Percentiles rank a stretch among this genome's conserved stretches.
Conservation (phyloP, 345 rosid species). For the Geranium brycei region DNA sequence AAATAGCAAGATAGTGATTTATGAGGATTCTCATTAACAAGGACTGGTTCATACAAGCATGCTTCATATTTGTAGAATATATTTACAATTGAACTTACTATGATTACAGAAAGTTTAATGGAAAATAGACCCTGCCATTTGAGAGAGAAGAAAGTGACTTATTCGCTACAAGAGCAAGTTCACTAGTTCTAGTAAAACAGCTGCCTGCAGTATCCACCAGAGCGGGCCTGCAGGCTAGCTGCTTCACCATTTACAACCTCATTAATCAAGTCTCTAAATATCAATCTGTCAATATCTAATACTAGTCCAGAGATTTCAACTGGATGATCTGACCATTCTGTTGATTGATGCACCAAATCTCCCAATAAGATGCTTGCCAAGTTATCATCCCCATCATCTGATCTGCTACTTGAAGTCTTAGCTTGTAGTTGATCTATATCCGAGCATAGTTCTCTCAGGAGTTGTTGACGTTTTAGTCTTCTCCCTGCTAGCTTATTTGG, state of each 20-base stretch:
- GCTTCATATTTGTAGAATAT: not conserved
- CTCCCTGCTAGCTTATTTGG: constrained; percentile 18
- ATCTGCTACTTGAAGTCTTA: constrained; percentile 28
- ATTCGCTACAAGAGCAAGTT: not conserved
- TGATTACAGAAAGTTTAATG: not conserved
- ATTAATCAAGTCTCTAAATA: constrained; percentile 68
- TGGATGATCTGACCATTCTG: constrained; percentile 29
- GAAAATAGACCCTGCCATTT: not conserved
- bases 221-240: constrained; percentile 19
- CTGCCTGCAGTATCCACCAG: constrained; percentile 33
- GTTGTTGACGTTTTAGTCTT: constrained; percentile 29
- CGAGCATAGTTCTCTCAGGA: constrained; percentile 46
- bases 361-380: constrained; percentile 32
- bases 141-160: not conserved
- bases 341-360: constrained; percentile 38
- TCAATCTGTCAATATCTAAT: constrained; percentile 56
- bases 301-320: constrained; percentile 49
- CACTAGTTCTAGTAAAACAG: constrained; percentile 30
- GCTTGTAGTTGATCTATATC: constrained; percentile 54
- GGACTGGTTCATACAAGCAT: not conserved
- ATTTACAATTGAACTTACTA: not conserved
- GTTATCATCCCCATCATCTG: constrained; percentile 34
- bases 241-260: constrained; percentile 46
- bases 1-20: too few relatives aligned
- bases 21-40: too few relatives aligned